A percentile compares a stretch with the other conserved stretches of the same genome.
These are phyloP conservation scores for Parathielavia hyrcaniae DNA, from an alignment of 495 filamentous ascomycete genomes.

Conservation along the genomic window DNA sequence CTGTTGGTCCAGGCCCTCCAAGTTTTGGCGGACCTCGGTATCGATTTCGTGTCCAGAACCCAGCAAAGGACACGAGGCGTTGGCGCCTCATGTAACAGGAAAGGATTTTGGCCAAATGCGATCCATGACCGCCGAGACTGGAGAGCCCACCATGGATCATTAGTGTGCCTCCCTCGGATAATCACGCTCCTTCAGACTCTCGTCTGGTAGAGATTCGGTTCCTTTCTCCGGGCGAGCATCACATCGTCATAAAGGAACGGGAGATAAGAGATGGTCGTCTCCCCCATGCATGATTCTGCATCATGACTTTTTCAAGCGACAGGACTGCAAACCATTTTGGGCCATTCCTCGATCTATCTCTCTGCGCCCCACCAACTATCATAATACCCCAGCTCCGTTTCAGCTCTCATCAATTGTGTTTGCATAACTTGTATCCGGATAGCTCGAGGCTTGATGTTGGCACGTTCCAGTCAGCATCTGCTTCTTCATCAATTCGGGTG, in stretches of 20 bases:
- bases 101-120: slow-evolving; percentile 2
- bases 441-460: too few species aligned
- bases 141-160: slow-evolving; percentile 2
- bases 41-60: neutral
- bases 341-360: too few species aligned
- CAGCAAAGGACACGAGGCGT: neutral
- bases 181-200: slow-evolving; percentile 4
- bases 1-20: neutral
- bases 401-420: too few species aligned
- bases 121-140: slow-evolving; percentile 8
- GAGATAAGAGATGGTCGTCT: neutral
- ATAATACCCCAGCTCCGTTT: too few species aligned
- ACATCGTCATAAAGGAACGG: neutral
- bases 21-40: neutral
- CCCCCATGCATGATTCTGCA: neutral
- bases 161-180: slow-evolving; percentile 9
- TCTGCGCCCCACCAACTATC: too few species aligned
- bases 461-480: neutral
- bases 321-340: too few species aligned
- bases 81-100: neutral
- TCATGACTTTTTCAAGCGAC: too few species aligned
- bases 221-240: neutral
- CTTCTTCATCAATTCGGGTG: neutral
- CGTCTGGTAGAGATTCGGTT: neutral
- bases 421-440: too few species aligned